A percentile compares a stretch with the other conserved stretches of the same genome.
Conservation (phyloP, 2,329 filamentous ascomycete species). For the Apiospora sp. region DNA sequence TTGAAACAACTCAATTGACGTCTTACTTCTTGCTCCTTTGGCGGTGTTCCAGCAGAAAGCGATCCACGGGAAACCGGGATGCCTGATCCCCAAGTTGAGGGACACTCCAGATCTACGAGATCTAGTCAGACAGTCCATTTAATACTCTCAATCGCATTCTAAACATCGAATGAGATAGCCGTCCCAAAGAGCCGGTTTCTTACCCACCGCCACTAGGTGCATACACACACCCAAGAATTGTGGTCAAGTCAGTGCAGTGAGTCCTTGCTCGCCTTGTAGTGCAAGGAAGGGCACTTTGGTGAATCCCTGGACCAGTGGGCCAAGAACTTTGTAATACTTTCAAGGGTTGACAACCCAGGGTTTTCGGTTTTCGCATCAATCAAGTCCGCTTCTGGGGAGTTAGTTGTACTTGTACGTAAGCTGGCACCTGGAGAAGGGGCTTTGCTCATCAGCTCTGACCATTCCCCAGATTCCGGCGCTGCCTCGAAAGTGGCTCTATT, state of each 20-base stretch:
- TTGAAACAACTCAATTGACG: slow-evolving; percentile 2
- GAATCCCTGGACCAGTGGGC: slow-evolving; percentile 13
- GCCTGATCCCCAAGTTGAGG: neutral
- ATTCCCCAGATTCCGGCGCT: neutral
- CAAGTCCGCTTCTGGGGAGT: neutral
- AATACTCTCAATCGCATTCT: neutral
- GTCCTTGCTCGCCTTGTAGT: neutral
- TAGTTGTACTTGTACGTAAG: slow-evolving; percentile 16
- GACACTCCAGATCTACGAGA: neutral
- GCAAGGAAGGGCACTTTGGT: neutral
- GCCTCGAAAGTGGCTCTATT: slow-evolving; percentile 9
- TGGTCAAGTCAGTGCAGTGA: neutral
- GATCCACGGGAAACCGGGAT: neutral
- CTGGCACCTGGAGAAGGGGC: neutral
- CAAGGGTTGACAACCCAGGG: neutral
- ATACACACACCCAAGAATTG: neutral
- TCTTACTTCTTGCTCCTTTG: neutral
- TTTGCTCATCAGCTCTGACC: slow-evolving; percentile 10
- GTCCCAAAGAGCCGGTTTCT: slow-evolving; percentile 13
- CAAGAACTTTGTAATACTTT: slow-evolving; percentile 4
- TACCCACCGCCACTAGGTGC: slow-evolving; percentile 1
- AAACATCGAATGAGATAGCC: slow-evolving; percentile 5
- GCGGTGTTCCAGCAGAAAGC: neutral
- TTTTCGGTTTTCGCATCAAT: slow-evolving; percentile 6
- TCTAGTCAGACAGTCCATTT: slow-evolving; percentile 9